phyloP scores from a whole-genome alignment of 805 yeast genomes.

The Candida orba region DNA sequence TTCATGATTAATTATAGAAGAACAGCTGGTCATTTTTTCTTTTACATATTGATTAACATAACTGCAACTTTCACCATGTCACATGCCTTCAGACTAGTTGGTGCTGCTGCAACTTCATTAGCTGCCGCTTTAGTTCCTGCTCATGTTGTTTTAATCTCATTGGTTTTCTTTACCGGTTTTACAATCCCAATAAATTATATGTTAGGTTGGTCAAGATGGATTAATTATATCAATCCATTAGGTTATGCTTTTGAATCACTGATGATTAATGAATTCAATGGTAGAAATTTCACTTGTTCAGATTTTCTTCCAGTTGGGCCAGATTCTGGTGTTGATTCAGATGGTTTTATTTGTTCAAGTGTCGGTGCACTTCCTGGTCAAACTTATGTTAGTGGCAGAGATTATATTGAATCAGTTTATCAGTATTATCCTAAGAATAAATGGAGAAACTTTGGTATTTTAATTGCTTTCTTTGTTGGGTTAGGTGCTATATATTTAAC shows the following conservation, averaged over 20 bases:
- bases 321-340: slow-evolving; percentile 14
- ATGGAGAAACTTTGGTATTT: slow-evolving; percentile 65
- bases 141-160: slow-evolving; percentile 35
- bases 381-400: slow-evolving; percentile 42
- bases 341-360: slow-evolving; percentile 41
- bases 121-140: slow-evolving; percentile 53
- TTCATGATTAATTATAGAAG: slow-evolving; percentile 48
- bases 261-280: slow-evolving; percentile 47
- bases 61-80: slow-evolving; percentile 42
- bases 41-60: slow-evolving; percentile 35
- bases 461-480: slow-evolving; percentile 45
- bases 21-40: slow-evolving; percentile 48
- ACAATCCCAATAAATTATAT: slow-evolving; percentile 45
- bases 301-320: slow-evolving; percentile 35
- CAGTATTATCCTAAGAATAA: slow-evolving; percentile 28
- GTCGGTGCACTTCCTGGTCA: slow-evolving; percentile 52
- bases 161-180: slow-evolving; percentile 48
- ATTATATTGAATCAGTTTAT: slow-evolving; percentile 37
- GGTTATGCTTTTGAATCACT: slow-evolving; percentile 49
- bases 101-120: slow-evolving; percentile 37
- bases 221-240: slow-evolving; percentile 48
- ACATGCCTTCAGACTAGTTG: slow-evolving; percentile 44
- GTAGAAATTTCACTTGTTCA: slow-evolving; percentile 35
- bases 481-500: slow-evolving; percentile 47
- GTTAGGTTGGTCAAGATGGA: slow-evolving; percentile 59